Evolutionary conservation across 2,329 filamentous ascomycete genomes (phyloP).

Genomic region (Myriosclerotinia duriaeana): DNA sequence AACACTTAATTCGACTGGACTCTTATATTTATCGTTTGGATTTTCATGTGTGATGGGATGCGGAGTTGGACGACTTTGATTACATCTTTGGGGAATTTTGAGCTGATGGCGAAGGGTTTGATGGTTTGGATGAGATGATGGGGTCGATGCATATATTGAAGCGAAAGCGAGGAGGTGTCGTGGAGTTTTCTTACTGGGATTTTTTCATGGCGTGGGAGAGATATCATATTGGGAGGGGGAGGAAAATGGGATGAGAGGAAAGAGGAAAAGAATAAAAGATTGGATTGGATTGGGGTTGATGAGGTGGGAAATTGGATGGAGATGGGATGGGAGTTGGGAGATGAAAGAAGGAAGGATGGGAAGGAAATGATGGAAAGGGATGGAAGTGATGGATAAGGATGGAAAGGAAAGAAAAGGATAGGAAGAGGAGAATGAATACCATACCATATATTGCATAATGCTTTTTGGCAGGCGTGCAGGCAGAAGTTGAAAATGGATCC

Average conservation of each 20-base stretch:
- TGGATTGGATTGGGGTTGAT: neutral
- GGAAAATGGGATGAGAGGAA: neutral
- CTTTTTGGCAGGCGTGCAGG: conserved; percentile 5
- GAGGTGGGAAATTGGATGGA: neutral
- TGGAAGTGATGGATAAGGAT: too few species aligned
- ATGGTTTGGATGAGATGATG: conserved; percentile 2
- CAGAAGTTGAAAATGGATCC: conserved; percentile 14
- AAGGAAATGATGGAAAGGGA: neutral
- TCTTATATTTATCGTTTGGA: conserved; percentile 16
- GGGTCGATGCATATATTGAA: neutral
- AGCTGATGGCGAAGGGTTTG: neutral
- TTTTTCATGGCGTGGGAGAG: conserved; percentile 12
- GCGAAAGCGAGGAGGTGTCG: conserved; percentile 1
- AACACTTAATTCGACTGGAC: neutral
- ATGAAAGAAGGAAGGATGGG: neutral
- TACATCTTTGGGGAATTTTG: conserved; percentile 7
- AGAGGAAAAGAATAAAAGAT: neutral
- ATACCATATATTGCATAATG: conserved; percentile 11
- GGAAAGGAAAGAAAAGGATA: neutral
- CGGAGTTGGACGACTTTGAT: conserved; percentile 13
- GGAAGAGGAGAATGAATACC: conserved; percentile 9
- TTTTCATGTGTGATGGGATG: conserved; percentile 8
- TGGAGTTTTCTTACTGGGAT: conserved; percentile 9
- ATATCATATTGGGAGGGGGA: neutral
- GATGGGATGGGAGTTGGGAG: neutral